Base-by-base conservation (phyloP, 257 asterid species). In the Ajuga chamaepitys region DNA sequence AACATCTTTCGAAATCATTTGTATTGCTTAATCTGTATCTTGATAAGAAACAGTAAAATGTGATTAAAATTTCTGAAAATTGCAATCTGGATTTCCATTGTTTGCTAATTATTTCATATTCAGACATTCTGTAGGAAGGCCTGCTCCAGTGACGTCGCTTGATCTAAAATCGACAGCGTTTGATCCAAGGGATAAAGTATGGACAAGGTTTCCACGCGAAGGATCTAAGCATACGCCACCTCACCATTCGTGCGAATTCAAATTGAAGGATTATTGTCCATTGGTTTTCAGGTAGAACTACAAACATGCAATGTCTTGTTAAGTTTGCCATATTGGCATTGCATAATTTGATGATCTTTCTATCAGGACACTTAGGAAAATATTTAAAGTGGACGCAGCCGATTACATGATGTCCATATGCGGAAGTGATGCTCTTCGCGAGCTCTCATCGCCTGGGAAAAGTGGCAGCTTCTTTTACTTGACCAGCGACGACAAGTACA, bases 371-470 rank as follows among this genome's bases (percentile, higher is more conserved):
- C 84, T 93, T 5, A 82, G 98, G 55, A 87, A 84, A 59, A 41
- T 93, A 53, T 89, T 93, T 55, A 83, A 93, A 82, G 97, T 93
- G 74, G 98, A 93, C 80, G 88, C 96, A 48, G 96, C 90, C 32
- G 95, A 89, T 77, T 93, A 93, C 87, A 93, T 93, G 98, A 70
- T 93, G 70, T 93, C 98, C 14, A 82, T 93, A 64, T 89, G 98
- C 21, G 98, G 98, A 26, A 82, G 81, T 38, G 96, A 93, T 24
- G 97, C 98, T 51, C 95, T 93, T 11, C 80, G 98, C 20, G 97
- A 93, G 87, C 96, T 93, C 64, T 93, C 97, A 3, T 93, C 98
- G 8, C 98, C 98, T 5, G 97, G 98, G 28, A 93, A 93, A 75
- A 93, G 98, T 58, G 98, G 98, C 30, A 89, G 98, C 79, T 87